phyloP scores from a whole-genome alignment of 352 stramenopile species.

The Globisporangium sylvaticum region DNA sequence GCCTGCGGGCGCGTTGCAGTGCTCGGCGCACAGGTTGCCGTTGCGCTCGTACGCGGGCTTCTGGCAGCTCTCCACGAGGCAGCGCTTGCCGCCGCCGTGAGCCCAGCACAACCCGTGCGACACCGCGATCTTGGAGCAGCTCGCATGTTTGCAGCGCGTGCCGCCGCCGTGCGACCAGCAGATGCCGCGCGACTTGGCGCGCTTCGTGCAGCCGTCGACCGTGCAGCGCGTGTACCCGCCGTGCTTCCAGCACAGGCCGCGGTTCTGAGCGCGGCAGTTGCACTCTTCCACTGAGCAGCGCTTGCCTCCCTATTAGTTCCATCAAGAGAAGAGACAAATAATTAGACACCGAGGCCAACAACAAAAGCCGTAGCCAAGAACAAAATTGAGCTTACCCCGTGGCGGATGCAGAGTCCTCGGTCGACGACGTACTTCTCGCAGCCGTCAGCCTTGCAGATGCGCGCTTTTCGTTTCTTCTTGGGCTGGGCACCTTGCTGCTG shows the following conservation, averaged over 20 bases:
- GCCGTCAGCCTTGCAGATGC: slow-evolving; percentile 35
- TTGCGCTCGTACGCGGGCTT: slow-evolving; percentile 61
- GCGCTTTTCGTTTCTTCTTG: slow-evolving; percentile 42
- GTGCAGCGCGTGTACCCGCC: slow-evolving; percentile 51
- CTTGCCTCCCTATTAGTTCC: slow-evolving; percentile 26
- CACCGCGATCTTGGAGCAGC: slow-evolving; percentile 55
- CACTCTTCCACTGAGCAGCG: slow-evolving; percentile 35
- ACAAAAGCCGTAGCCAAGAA: too few species aligned
- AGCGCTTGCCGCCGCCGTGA: slow-evolving; percentile 46
- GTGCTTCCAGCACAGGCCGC: slow-evolving; percentile 39
- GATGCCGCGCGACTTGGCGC: slow-evolving; percentile 27
- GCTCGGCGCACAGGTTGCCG: slow-evolving; percentile 45
- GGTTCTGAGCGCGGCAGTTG: slow-evolving; percentile 37
- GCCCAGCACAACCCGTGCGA: slow-evolving; percentile 52
- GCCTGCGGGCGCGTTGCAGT: slow-evolving; percentile 12
- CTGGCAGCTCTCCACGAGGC: slow-evolving; percentile 26
- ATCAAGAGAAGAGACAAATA: neutral
- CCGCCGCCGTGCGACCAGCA: slow-evolving; percentile 31
- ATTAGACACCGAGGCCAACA: neutral
- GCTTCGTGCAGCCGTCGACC: slow-evolving; percentile 46
- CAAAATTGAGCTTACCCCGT: slow-evolving; percentile 26
- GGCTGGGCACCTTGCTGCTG: neutral
- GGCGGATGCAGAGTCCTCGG: slow-evolving; percentile 38
- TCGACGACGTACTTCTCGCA: slow-evolving; percentile 48
- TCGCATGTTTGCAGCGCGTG: slow-evolving; percentile 41